Base-by-base conservation (phyloP, 352 stramenopile genomes). In the Phytophthora cryptogea region DNA sequence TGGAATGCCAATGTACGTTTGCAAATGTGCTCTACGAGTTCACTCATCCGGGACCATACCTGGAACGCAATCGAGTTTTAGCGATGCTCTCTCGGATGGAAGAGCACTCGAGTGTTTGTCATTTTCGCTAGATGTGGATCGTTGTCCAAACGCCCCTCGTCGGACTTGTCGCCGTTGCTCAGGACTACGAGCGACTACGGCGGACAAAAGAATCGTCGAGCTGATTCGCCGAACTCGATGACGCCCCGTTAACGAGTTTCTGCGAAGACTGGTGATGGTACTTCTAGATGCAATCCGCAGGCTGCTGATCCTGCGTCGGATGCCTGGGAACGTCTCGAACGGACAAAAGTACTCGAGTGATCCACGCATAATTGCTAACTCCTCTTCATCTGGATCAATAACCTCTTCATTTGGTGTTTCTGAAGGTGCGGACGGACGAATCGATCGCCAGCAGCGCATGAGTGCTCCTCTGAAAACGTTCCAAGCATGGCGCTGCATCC, bases 331-430 rank as follows among this genome's bases (percentile, higher is more conserved):
- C n/a, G 71, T 80, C 17, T 85, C 70, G 28, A 83, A 68, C 2
- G 72, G 70, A 13, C 67, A 77, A 32, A 71, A 75, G 44, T 85
- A 85, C 26, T 79, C 65, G 32, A 85, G 50, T 6, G 47, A 64
- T 2, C 76, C 76, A 4, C 70, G 67, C 30, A 83, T 70, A 16
- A 70, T 72, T 11, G 56, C 73, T 10, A 83, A 56, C 47, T 83
- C 65, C 40, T 74, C 52, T 41, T 80, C 70, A 10, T 54, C 30
- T 8, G 10, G 30, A 27, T 63, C 49, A 1, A 10, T 10, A 3
- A 17, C 6, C 4, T 53, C 44, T 41, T 67, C 36, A 5, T 40
- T 37, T 7, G 35, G 16, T 14, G 33, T 40, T 28, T 55, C 35
- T n/a, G 39, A 13, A 14, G 16, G 0, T 41, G 10, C 42, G 30